These are phyloP conservation scores for Fraxinus dipetala DNA, from an alignment of 305 asterid species.

Conservation along the genomic window DNA sequence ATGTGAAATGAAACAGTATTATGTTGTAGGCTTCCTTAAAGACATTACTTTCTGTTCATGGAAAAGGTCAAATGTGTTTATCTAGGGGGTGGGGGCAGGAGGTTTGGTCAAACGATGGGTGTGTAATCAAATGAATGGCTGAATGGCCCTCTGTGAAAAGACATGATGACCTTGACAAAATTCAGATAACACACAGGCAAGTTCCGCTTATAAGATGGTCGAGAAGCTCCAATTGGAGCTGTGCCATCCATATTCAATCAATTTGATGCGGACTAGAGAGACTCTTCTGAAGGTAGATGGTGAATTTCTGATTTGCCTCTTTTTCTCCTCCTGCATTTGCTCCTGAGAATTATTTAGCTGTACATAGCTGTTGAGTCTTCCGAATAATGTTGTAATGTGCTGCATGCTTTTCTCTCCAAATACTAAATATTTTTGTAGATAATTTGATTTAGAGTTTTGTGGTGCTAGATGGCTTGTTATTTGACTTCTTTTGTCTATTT, in stretches of 20 bases:
- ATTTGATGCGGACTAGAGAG: slow-evolving; percentile 76
- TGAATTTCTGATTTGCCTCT: not conserved
- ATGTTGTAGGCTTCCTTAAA: not conserved
- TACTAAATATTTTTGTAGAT: not conserved
- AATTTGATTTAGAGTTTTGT: not conserved
- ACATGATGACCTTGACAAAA: slow-evolving; percentile 31
- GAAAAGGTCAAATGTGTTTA: not conserved
- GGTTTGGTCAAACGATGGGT: not conserved
- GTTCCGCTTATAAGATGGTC: slow-evolving; percentile 47
- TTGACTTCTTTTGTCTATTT: not conserved
- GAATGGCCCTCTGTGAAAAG: not conserved
- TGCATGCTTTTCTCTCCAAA: not conserved
- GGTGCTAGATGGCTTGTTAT: not conserved
- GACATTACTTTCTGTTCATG: not conserved
- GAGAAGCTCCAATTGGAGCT: slow-evolving; percentile 62
- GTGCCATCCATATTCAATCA: slow-evolving; percentile 67
- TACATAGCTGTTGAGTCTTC: not conserved
- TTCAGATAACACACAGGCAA: slow-evolving; percentile 52
- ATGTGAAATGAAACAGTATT: not conserved
- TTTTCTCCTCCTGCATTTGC: not conserved
- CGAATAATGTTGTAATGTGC: not conserved
- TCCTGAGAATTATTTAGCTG: slow-evolving; percentile 3
- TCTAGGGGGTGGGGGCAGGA: not conserved
- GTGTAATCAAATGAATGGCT: not conserved
- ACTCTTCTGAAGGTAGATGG: slow-evolving; percentile 68